Conservation (phyloP, 169 alveolate genomes). For the Cryptosporidium sp. region DNA sequence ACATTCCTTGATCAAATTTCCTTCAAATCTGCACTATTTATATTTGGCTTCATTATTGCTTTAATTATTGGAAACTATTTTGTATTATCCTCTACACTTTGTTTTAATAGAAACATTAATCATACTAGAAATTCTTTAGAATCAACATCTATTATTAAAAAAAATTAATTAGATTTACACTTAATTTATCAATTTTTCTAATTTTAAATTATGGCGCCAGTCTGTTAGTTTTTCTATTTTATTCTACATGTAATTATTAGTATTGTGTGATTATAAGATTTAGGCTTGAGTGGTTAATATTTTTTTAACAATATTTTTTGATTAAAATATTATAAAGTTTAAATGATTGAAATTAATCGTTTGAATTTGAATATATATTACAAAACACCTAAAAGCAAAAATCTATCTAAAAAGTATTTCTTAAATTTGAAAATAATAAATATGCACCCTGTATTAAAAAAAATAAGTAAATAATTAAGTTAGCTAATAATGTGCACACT, state of each 20-base stretch:
- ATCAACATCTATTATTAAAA: background rate
- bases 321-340: too few species aligned
- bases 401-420: too few species aligned
- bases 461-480: too few species aligned
- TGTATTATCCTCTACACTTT: background rate
- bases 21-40: conserved; percentile 56
- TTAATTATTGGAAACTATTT: conserved; percentile 42
- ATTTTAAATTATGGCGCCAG: background rate
- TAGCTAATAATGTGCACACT: background rate
- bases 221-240: too few species aligned
- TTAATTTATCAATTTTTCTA: background rate
- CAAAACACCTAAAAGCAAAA: too few species aligned
- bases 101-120: background rate
- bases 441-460: background rate
- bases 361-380: too few species aligned
- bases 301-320: too few species aligned
- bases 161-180: background rate
- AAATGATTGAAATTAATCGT: too few species aligned
- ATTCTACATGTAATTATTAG: too few species aligned
- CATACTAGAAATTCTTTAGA: background rate
- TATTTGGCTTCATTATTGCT: conserved; percentile 64
- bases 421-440: too few species aligned
- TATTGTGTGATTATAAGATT: background rate
- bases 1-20: conserved; percentile 70
- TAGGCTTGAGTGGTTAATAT: background rate